phyloP scores from a whole-genome alignment of 768 basidiomycete species.

The Russula lepida region DNA sequence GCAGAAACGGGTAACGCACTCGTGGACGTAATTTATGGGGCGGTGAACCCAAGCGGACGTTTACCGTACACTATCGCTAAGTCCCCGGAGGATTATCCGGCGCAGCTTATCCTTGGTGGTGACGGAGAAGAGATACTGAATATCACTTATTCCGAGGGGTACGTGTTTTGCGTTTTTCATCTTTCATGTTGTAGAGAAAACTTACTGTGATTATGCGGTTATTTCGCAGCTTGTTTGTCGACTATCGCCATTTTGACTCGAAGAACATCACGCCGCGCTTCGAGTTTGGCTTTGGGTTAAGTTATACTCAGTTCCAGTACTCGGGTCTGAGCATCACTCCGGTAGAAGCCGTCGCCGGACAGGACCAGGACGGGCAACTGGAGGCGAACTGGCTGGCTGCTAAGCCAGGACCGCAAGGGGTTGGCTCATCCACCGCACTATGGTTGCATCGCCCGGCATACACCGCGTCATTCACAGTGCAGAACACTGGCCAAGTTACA shows the following conservation, averaged over 20 bases:
- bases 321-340: constrained; percentile 43
- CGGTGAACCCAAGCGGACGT: constrained; percentile 63
- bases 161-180: constrained; percentile 7
- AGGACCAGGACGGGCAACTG: constrained; percentile 31
- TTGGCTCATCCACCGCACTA: constrained; percentile 54
- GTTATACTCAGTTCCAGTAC: constrained; percentile 78
- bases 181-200: not conserved
- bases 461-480: constrained; percentile 53
- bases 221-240: constrained; percentile 23
- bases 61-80: constrained; percentile 73
- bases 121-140: constrained; percentile 28
- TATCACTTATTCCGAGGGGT: constrained; percentile 57
- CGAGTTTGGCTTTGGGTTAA: constrained; percentile 86
- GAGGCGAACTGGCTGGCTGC: constrained; percentile 53
- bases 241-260: constrained; percentile 37
- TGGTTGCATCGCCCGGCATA: constrained; percentile 67
- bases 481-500: constrained; percentile 50
- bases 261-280: constrained; percentile 69
- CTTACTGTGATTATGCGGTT: not conserved
- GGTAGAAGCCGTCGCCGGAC: constrained; percentile 35
- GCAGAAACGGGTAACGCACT: constrained; percentile 60
- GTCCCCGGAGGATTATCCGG: constrained; percentile 41
- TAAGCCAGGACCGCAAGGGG: constrained; percentile 41
- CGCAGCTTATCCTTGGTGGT: constrained; percentile 30
- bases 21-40: constrained; percentile 69